Evolutionary conservation across 805 yeast genomes (phyloP).

Genomic region (Lachancea lanzarotensis): DNA sequence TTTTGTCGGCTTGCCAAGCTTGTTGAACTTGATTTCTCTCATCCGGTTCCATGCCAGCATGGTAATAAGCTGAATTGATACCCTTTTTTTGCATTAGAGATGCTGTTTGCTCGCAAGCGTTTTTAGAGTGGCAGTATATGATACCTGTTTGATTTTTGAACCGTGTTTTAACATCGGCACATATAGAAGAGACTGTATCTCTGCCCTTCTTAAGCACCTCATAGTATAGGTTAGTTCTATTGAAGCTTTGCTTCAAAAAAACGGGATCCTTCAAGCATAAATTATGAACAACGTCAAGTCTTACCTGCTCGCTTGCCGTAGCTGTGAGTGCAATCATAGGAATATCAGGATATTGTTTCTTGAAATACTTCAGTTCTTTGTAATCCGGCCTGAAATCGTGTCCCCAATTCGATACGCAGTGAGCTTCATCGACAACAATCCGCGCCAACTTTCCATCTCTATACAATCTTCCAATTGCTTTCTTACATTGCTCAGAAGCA

Average conservation of each 20-base stretch:
- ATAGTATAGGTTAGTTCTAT: slow-evolving; percentile 77
- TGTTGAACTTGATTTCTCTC: slow-evolving; percentile 67
- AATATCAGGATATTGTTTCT: slow-evolving; percentile 62
- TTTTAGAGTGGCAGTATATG: slow-evolving; percentile 87
- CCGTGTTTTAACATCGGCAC: slow-evolving; percentile 44
- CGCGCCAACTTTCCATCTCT: slow-evolving; percentile 60
- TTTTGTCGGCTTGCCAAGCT: slow-evolving; percentile 68
- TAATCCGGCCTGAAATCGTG: slow-evolving; percentile 98
- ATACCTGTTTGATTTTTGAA: slow-evolving; percentile 69
- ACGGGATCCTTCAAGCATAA: slow-evolving; percentile 56
- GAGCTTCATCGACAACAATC: slow-evolving; percentile 93
- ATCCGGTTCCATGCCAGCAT: slow-evolving; percentile 88
- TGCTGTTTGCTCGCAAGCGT: slow-evolving; percentile 78
- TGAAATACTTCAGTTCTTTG: slow-evolving; percentile 69
- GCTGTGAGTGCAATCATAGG: slow-evolving; percentile 97
- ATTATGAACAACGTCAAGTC: slow-evolving; percentile 78
- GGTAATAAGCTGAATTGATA: slow-evolving; percentile 69
- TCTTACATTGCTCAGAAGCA: slow-evolving; percentile 61
- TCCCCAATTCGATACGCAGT: slow-evolving; percentile 98
- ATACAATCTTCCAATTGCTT: slow-evolving; percentile 53
- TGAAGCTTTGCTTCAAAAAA: slow-evolving; percentile 83
- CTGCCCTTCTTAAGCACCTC: slow-evolving; percentile 64
- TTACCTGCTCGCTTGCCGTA: slow-evolving; percentile 87
- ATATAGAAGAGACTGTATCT: slow-evolving; percentile 49
- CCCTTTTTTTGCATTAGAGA: slow-evolving; percentile 52